Base-by-base conservation (phyloP, 352 stramenopile species). In the Phytopythium chamaehyphon region DNA sequence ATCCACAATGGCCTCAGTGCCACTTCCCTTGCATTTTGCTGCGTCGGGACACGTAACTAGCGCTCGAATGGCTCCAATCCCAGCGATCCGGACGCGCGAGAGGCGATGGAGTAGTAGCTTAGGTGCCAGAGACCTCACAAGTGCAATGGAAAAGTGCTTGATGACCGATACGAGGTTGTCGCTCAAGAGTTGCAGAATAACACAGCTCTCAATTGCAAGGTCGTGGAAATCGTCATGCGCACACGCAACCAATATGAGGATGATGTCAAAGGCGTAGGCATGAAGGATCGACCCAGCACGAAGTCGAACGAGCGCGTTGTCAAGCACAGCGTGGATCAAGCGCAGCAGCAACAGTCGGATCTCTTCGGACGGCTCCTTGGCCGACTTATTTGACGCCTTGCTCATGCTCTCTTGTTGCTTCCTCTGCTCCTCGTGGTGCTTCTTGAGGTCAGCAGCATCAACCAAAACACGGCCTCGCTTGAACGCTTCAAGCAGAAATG, bases 1-100 rank as follows among this genome's bases (percentile, higher is more conserved):
- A 60, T 98, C 95, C 12, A 80, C 71, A 56, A 99, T 98, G 2
- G 90, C 93, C 19, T 97, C 84, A 6, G 94, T 97, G 38, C 93
- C 95, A n/a, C 90, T 95, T 38, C 93, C 95, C 51, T 96, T 95
- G 66, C 86, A 88, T 37, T 98, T 98, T 33, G 88, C 85, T n/a
- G 84, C 59, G 47, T 97, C 90, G 0, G 87, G 86, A 48, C 92
- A 90, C 19, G 69, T 71, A 15, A 98, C 83, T 23, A 95, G 61
- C n/a, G 69, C 66, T 19, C 78, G 74, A 40, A 98, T 82, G 16
- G 90, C 74, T 36, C 87, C 64, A 38, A 98, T 74, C 5, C 76
- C 83, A 21, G 86, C 85, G 22, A 97, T 39, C n/a, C 93, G 78
- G 1, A 98, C 92, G 35, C 85, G 80, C 12, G 90, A 76, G 36